These are phyloP conservation scores for Aotearoamyces nothofagi DNA, from an alignment of 2,329 filamentous ascomycete species.

Conservation along the genomic window DNA sequence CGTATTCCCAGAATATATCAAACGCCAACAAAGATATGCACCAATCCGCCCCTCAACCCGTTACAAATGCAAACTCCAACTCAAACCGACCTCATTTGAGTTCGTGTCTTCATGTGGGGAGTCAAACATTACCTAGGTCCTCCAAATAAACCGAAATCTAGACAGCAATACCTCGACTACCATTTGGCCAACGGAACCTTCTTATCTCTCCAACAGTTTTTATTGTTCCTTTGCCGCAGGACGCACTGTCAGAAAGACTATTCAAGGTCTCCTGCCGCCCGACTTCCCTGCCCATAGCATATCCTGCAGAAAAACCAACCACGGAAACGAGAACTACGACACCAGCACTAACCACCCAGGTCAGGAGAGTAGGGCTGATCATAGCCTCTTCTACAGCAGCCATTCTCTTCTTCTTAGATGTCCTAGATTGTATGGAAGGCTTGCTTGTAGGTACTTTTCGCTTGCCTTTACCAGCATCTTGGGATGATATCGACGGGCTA, in stretches of 20 bases:
- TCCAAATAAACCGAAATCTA: no score
- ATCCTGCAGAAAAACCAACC: constrained; percentile 54
- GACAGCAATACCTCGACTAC: constrained; percentile 1
- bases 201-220: not conserved
- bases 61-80: no score
- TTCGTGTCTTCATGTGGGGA: no score
- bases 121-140: not conserved
- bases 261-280: constrained; percentile 38
- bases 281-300: constrained; percentile 51
- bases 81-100: no score
- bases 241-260: constrained; percentile 5
- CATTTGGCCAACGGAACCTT: not conserved
- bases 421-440: constrained; percentile 17
- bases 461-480: constrained; percentile 27
- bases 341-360: constrained; percentile 49
- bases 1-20: no score
- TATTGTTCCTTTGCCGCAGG: not conserved
- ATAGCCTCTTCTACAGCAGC: constrained; percentile 21
- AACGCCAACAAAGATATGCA: no score
- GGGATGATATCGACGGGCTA: constrained; percentile 11
- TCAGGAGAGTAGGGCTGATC: constrained; percentile 44
- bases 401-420: constrained; percentile 33
- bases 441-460: constrained; percentile 23
- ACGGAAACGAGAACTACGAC: constrained; percentile 54
- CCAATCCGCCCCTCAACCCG: no score